Percentiles rank a stretch among this genome's conserved stretches.
phyloP scores from a whole-genome alignment of 2,329 filamentous ascomycete species.

The Calonectria multiphialidica region DNA sequence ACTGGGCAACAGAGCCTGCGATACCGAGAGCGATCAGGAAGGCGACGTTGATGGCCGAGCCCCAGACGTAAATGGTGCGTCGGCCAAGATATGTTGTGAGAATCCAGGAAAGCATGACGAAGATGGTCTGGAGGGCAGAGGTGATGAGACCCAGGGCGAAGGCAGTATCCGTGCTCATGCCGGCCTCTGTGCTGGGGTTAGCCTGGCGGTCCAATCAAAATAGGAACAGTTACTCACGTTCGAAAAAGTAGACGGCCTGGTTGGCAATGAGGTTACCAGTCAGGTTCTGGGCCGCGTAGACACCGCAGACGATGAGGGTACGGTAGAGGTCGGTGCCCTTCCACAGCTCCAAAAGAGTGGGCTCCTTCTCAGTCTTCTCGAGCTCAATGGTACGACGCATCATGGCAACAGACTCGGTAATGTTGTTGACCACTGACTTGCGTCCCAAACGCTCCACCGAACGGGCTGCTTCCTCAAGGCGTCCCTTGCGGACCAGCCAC shows the following conservation, averaged over 20 bases:
- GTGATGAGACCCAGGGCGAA: slow-evolving; percentile 75
- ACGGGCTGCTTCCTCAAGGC: slow-evolving; percentile 54
- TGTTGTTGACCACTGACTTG: slow-evolving; percentile 30
- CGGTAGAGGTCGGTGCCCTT: slow-evolving; percentile 66
- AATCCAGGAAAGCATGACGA: slow-evolving; percentile 76
- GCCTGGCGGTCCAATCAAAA: neutral
- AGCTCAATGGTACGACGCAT: slow-evolving; percentile 68
- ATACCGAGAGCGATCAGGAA: slow-evolving; percentile 71
- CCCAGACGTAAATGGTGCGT: slow-evolving; percentile 74
- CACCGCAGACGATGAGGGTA: slow-evolving; percentile 67
- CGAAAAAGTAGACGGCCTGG: slow-evolving; percentile 71
- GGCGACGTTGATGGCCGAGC: slow-evolving; percentile 63
- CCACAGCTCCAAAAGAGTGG: slow-evolving; percentile 63
- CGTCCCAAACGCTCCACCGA: slow-evolving; percentile 61
- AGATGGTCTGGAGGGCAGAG: slow-evolving; percentile 70
- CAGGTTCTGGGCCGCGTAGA: slow-evolving; percentile 70
- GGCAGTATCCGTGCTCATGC: slow-evolving; percentile 64
- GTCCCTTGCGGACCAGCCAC: slow-evolving; percentile 66
- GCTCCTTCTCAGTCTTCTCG: slow-evolving; percentile 57
- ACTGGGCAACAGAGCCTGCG: slow-evolving; percentile 62
- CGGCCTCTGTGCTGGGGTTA: slow-evolving; percentile 64
- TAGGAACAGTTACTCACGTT: slow-evolving; percentile 43
- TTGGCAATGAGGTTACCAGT: slow-evolving; percentile 73
- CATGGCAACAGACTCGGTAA: slow-evolving; percentile 62
- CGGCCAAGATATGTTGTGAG: slow-evolving; percentile 74